Evolutionary conservation across 352 stramenopile species (phyloP), one percentile per base, ranked within the genome.

Genomic region (Peronosclerospora sorghi): DNA sequence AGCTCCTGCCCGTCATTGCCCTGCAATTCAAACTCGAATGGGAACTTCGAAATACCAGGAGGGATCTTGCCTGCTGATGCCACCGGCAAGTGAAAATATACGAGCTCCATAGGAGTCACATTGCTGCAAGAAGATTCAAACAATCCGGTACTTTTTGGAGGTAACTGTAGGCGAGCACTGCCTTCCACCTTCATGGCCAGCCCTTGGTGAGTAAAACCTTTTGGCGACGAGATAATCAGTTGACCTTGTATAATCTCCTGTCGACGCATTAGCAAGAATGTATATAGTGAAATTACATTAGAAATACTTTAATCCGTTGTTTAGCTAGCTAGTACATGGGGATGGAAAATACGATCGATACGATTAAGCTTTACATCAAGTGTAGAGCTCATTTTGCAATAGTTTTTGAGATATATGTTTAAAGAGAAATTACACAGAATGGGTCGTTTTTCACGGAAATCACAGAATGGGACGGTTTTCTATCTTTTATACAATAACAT

Each of bases 111-210:
- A 26, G 78, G 79, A 18, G 64, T 26, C 12, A 93, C 71, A 2
- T 68, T 61, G 36, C 78, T 91, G 60, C 87, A 86, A 40, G 89
- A 90, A 3, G 83, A 71, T 20, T 95, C 83, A 26, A 93, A 90
- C 7, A 93, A 53, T 0, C 83, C 79, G 0, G 74, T 58, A 42
- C 65, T 85, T 35, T 89, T 88, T 43, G 72, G 76, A 35, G 74
- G 90, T 14, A 95, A 43, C 32, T 93, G 80, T 39, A 95, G 51
- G 14, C 78, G 73, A 20, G 77, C 81, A 35, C 68, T 84, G 29
- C 80, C 83, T 24, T 93, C 73, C 14, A 93, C 78, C 35, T 83
- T 86, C 69, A 93, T 86, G 19, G 72, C 68, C 30, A 95, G 56
- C 18, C 78, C 77, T 39, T 85, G 70, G 45, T 93, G 81, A 10